phyloP scores from a whole-genome alignment of 208 protist species.

The Crithidia thermophila region DNA sequence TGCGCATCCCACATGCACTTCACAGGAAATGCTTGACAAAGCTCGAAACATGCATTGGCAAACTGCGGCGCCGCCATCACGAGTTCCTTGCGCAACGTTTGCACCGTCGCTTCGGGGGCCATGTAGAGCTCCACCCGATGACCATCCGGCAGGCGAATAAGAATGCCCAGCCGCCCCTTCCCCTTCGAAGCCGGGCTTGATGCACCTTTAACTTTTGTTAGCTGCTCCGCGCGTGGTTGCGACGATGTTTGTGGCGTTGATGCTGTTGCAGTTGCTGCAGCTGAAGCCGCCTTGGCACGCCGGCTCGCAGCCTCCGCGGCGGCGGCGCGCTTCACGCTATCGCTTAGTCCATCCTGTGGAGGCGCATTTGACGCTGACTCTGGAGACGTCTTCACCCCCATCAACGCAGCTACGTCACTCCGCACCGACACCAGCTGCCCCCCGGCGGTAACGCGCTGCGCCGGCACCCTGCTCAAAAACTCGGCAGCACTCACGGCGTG shows the following conservation, averaged over 20 bases:
- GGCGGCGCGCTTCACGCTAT: constrained; percentile 51
- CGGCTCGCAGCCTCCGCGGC: constrained; percentile 45
- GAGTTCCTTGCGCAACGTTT: constrained; percentile 67
- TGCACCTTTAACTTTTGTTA: not conserved
- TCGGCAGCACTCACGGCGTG: constrained; percentile 34
- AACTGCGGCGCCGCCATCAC: constrained; percentile 53
- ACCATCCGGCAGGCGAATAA: constrained; percentile 75
- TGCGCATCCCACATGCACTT: constrained; percentile 57
- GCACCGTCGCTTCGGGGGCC: constrained; percentile 57
- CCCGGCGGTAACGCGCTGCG: constrained; percentile 58
- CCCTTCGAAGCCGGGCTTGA: not conserved
- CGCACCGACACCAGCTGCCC: constrained; percentile 80
- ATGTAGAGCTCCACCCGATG: constrained; percentile 62
- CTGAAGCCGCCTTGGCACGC: not conserved
- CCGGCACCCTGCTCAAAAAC: constrained; percentile 75
- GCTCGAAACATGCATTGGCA: constrained; percentile 49
- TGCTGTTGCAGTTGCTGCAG: not conserved
- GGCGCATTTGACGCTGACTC: not conserved
- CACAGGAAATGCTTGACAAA: constrained; percentile 77
- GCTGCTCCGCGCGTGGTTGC: not conserved
- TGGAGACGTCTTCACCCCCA: constrained; percentile 31
- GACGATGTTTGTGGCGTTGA: not conserved
- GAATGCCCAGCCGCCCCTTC: constrained; percentile 34
- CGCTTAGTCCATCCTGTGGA: not conserved
- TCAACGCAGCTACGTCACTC: constrained; percentile 47